Conservation (phyloP, 1,139 yeast species). For the Geotrichum siamense region DNA sequence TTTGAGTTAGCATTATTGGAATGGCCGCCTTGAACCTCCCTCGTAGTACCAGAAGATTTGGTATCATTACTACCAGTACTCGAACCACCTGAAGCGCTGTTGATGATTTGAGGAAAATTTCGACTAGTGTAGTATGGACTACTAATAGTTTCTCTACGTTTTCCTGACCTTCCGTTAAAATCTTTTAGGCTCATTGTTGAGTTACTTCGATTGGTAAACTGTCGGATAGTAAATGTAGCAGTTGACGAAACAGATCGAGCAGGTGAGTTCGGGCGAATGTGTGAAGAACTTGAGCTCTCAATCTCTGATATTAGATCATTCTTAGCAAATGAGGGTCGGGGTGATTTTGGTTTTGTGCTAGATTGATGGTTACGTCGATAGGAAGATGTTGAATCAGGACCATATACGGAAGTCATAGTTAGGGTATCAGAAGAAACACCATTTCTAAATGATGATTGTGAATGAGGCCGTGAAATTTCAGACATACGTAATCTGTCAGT, state of each 20-base stretch:
- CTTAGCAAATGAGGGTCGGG: neutral
- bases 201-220: slow-evolving; percentile 5
- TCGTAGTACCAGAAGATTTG: neutral
- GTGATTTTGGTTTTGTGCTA: neutral
- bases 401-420: neutral
- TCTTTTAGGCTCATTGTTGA: slow-evolving; percentile 7
- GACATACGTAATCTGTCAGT: neutral
- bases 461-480: neutral
- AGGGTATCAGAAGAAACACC: too few relatives aligned
- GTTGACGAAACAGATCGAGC: slow-evolving; percentile 13
- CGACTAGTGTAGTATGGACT: slow-evolving; percentile 4
- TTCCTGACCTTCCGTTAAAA: neutral
- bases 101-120: neutral
- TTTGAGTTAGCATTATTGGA: slow-evolving; percentile 1
- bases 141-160: slow-evolving; percentile 8
- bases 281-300: slow-evolving; percentile 2
- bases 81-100: neutral
- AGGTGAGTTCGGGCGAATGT: slow-evolving; percentile 3
- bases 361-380: neutral
- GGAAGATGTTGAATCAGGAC: slow-evolving; percentile 1
- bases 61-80: neutral
- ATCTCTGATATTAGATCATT: neutral
- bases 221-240: neutral
- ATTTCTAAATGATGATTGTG: neutral
- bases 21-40: neutral